phyloP scores from a whole-genome alignment of 2,329 filamentous ascomycete species.

The Tolypocladium nubicola region DNA sequence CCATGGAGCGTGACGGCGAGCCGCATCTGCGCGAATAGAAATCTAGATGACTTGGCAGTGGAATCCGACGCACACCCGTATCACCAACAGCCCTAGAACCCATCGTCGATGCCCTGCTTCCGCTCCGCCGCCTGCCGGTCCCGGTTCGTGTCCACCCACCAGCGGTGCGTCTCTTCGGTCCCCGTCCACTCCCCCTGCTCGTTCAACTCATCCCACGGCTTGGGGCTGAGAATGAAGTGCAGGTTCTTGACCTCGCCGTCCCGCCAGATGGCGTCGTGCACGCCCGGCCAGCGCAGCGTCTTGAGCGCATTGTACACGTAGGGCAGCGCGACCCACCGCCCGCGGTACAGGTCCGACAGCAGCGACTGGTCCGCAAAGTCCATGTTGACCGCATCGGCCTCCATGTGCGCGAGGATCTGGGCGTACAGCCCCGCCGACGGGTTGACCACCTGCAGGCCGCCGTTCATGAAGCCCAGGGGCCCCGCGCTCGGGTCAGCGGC shows the following conservation, averaged over 20 bases:
- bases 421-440: slow-evolving; percentile 36
- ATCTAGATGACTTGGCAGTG: neutral
- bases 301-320: slow-evolving; percentile 55
- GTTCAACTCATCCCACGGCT: slow-evolving; percentile 48
- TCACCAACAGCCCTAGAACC: slow-evolving; percentile 6
- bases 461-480: slow-evolving; percentile 34
- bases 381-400: slow-evolving; percentile 33
- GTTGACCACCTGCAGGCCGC: slow-evolving; percentile 46
- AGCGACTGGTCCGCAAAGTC: slow-evolving; percentile 52
- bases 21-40: neutral
- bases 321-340: slow-evolving; percentile 46
- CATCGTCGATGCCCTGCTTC: slow-evolving; percentile 23
- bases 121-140: slow-evolving; percentile 32
- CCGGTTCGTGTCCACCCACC: slow-evolving; percentile 43
- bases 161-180: slow-evolving; percentile 37
- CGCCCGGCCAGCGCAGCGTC: slow-evolving; percentile 41
- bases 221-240: slow-evolving; percentile 50
- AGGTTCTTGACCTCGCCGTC: slow-evolving; percentile 50
- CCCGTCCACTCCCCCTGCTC: slow-evolving; percentile 31
- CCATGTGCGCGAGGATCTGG: slow-evolving; percentile 41
- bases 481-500: slow-evolving; percentile 33
- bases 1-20: neutral
- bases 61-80: neutral
- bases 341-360: slow-evolving; percentile 42
- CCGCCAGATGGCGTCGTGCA: slow-evolving; percentile 46